These are phyloP conservation scores for Tolypocladium paradoxum DNA, from an alignment of 2,329 filamentous ascomycete species.

Conservation along the genomic window DNA sequence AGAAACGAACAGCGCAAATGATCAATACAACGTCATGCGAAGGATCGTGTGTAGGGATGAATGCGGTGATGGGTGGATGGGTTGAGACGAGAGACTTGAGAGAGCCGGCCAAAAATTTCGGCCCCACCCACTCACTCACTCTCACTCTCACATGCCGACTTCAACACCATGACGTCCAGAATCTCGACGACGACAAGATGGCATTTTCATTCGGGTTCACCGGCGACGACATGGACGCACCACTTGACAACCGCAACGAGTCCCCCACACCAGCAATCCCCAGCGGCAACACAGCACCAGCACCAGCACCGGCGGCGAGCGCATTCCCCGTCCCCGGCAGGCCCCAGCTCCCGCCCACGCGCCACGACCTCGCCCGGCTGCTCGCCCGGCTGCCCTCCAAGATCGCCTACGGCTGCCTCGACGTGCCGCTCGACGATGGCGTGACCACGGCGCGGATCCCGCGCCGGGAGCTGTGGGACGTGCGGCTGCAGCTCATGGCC, in stretches of 20 bases:
- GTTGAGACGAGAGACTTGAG: background rate
- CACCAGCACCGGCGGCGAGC: conserved; percentile 21
- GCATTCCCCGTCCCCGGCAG: conserved; percentile 55
- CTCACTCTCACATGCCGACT: background rate
- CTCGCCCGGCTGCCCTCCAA: conserved; percentile 58
- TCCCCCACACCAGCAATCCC: background rate
- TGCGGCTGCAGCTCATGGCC: conserved; percentile 71
- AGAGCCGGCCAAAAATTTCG: background rate
- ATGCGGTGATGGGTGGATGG: background rate
- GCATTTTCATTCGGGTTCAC: conserved; percentile 51
- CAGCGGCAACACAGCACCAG: background rate
- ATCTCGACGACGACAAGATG: conserved; percentile 15
- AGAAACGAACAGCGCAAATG: background rate
- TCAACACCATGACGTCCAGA: background rate
- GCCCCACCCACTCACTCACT: background rate
- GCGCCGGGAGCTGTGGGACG: conserved; percentile 70
- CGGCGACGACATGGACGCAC: conserved; percentile 52
- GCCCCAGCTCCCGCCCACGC: conserved; percentile 43
- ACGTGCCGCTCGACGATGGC: conserved; percentile 46
- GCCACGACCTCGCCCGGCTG: conserved; percentile 39
- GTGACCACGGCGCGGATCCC: conserved; percentile 44
- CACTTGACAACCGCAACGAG: background rate
- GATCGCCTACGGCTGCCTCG: conserved; percentile 55
- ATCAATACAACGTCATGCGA: background rate
- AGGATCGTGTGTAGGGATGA: background rate